Evolutionary conservation across 768 basidiomycete species (phyloP).

Genomic region (Lentinula lateritia): DNA sequence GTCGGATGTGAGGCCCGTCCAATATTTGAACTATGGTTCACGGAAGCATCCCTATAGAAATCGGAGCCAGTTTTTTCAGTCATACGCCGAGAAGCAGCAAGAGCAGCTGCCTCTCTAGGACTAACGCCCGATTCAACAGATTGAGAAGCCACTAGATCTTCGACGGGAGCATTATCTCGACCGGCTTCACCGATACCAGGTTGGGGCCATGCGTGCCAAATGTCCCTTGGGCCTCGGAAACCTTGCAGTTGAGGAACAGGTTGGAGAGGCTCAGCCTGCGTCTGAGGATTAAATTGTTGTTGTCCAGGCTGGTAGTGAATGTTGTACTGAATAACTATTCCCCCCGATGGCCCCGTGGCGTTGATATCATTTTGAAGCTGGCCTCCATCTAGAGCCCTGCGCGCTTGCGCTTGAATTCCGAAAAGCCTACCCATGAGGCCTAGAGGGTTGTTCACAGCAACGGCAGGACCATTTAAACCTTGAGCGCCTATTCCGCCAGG

Average conservation of each 20-base stretch:
- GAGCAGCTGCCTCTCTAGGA: constrained; percentile 54
- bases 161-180: neutral
- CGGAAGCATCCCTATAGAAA: neutral
- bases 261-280: constrained; percentile 27
- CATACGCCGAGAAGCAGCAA: constrained; percentile 58
- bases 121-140: constrained; percentile 8
- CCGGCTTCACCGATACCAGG: neutral
- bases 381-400: constrained; percentile 26
- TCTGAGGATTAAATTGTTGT: constrained; percentile 27
- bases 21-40: neutral
- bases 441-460: constrained; percentile 30
- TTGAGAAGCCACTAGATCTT: neutral
- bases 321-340: constrained; percentile 58
- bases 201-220: constrained; percentile 60
- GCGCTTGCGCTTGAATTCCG: constrained; percentile 44
- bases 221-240: constrained; percentile 57
- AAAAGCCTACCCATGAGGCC: constrained; percentile 55
- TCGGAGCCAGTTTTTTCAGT: constrained; percentile 8
- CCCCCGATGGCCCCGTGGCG: constrained; percentile 35
- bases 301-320: constrained; percentile 45
- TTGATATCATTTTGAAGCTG: constrained; percentile 26
- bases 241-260: constrained; percentile 54
- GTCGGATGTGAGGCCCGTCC: constrained; percentile 1
- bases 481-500: constrained; percentile 23
- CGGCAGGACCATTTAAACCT: constrained; percentile 34